Base-by-base conservation (phyloP, 768 basidiomycete species). In the Agaricus subrufescens region DNA sequence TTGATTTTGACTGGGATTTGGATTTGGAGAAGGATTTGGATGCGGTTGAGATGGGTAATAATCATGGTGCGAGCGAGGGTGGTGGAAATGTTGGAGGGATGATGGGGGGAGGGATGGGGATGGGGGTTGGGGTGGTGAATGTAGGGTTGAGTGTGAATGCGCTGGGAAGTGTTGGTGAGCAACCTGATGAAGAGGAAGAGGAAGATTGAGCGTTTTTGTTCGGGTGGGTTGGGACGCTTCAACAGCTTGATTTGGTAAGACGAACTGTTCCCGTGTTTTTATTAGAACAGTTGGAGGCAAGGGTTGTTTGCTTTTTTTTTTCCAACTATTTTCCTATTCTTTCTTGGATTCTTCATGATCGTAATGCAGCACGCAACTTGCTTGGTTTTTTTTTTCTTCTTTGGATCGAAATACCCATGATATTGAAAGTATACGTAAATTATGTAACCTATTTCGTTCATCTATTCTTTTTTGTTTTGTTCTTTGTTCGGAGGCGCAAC, bases 1-100 rank as follows among this genome's bases (percentile, higher is more conserved):
- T 65, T 12, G 73, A 69, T 1, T 69, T 66, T 46, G 74, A 72
- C 56, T 74, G 70, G 56, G 72, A 68, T 49, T 48, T 81, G 46
- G 84, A 86, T 67, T 66, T 85, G 63, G 82, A 82, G 58, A 73
- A 67, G 56, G 84, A 87, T 70, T 58, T 86, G 65, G 87, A 87
- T 66, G 79, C 73, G 12, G 73, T 77, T 37, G 84, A 84, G 30
- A 6, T 56, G 34, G 8, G 11, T 34, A 34, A 34, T 11, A 34
- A 11, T 19, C 54, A 55, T 9, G n/a, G 12, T 6, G 46, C 25
- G 30, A 15, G 49, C 39, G 61, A 58, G 23, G 51, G 27, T n/a
- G 57, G 61, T 50, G 63, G 57, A 23, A 60, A 59, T 54, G 52
- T 38, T 27, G 60, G 29, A 11, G 47, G 55, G 23, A 15, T 47